Evolutionary conservation across 2,329 filamentous ascomycete genomes (phyloP), one percentile per base, ranked within the genome.

Genomic region (Ceratocystis colombiana): DNA sequence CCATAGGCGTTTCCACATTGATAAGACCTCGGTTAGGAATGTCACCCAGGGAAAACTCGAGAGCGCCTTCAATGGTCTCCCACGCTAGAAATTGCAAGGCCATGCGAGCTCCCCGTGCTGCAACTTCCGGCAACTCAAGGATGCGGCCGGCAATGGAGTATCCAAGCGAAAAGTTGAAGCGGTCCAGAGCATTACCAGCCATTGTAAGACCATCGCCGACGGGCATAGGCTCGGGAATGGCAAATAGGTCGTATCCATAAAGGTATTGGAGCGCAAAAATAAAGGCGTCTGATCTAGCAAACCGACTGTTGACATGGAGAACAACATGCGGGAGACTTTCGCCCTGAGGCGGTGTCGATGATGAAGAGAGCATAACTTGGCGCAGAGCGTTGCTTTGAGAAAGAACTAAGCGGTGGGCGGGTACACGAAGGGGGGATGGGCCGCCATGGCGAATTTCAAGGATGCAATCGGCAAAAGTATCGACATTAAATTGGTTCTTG

Each of bases 71-170:
- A 15, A 88, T 70, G 0, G 82, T 88, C 64, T 83, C 78, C 85
- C 85, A 88, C 68, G 78, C 79, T 53, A 89, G 71, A 3, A 84
- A 77, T 64, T 79, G 77, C 45, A 79, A 77, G 1, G 84, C 84
- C 68, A 87, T 79, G 61, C 84, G 80, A 30, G 87, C 75, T 45
- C 85, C 86, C 45, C 83, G 80, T 59, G 78, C 74, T 10, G 81
- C 76, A 30, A 88, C 79, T 28, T 79, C 78, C 1, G 76, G 77
- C 71, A 86, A 80, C 50, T 78, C 76, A 17, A 89, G 76, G 48
- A 84, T 75, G 62, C 82, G 77, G 0, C 85, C 87, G 4, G 84
- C 82, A 30, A 85, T 84, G 59, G 85, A 81, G 71, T 88, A 88
- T 28, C 84, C 83, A 22, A 89, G 74, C n/a, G 80, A 81, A 68